A percentile compares a stretch with the other conserved stretches of the same genome.
These are phyloP conservation scores for Coemansia sp. DNA, from an alignment of 192 early-diverging fungal genomes.

Conservation along the genomic window DNA sequence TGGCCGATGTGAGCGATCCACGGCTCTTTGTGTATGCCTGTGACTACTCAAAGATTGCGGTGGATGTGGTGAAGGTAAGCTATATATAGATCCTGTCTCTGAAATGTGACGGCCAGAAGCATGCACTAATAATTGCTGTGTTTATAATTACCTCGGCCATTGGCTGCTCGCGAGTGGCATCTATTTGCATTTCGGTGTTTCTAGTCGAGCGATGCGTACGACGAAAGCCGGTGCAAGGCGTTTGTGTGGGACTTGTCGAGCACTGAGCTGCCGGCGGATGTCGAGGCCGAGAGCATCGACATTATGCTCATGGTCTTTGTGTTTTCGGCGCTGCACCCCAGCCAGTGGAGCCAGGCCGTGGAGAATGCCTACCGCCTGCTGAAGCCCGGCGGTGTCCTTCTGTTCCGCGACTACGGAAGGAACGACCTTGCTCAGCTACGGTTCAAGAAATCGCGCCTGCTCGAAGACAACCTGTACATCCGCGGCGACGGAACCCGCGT, in stretches of 20 bases:
- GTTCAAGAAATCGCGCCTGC: conserved; percentile 64
- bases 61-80: conserved; percentile 66
- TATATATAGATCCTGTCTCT: background rate
- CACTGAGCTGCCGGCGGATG: conserved; percentile 49
- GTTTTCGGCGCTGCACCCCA: conserved; percentile 68
- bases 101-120: background rate
- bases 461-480: conserved; percentile 74
- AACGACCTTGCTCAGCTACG: conserved; percentile 78
- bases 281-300: conserved; percentile 61
- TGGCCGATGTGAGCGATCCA: conserved; percentile 53
- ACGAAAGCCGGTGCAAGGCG: conserved; percentile 56
- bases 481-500: conserved; percentile 76
- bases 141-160: background rate
- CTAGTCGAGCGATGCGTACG: conserved; percentile 54
- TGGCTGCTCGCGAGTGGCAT: no score
- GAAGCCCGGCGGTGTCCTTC: conserved; percentile 68
- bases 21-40: conserved; percentile 68
- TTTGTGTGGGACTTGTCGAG: conserved; percentile 74
- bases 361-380: conserved; percentile 60
- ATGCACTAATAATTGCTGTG: background rate
- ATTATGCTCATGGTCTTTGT: conserved; percentile 78
- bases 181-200: no score
- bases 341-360: conserved; percentile 60
- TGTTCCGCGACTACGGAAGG: conserved; percentile 79
- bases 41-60: conserved; percentile 67